Evolutionary conservation across 306 rosid species (phyloP).

Genomic region (Lathyrus oleraceus): DNA sequence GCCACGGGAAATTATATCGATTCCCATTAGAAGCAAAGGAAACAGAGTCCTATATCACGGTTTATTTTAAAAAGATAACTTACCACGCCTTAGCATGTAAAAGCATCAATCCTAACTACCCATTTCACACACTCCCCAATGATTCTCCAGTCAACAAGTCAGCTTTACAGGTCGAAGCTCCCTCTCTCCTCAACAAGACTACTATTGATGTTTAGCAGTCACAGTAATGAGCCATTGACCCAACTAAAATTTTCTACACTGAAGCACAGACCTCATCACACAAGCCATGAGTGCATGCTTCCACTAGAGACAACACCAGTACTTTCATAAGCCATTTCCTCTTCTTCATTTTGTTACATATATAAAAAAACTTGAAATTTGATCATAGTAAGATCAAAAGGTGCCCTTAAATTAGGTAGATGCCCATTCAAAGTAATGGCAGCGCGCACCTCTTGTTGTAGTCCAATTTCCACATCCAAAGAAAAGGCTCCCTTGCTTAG

Average conservation of each 20-base stretch:
- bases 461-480: constrained; percentile 94
- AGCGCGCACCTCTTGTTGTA: constrained; percentile 70
- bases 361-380: constrained; percentile 41
- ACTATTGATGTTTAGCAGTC: constrained; percentile 41
- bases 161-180: constrained; percentile 72
- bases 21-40: constrained; percentile 54
- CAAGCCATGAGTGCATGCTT: constrained; percentile 50
- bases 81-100: constrained; percentile 58
- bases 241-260: constrained; percentile 52
- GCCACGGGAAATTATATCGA: constrained; percentile 45
- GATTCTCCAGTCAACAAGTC: constrained; percentile 72
- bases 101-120: constrained; percentile 71
- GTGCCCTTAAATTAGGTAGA: constrained; percentile 53
- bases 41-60: constrained; percentile 52
- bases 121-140: constrained; percentile 52
- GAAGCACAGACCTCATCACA: constrained; percentile 58
- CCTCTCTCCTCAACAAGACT: constrained; percentile 46
- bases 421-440: constrained; percentile 91
- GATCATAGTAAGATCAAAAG: constrained; percentile 40
- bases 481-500: constrained; percentile 79
- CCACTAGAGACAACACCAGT: constrained; percentile 54
- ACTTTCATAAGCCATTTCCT: constrained; percentile 44
- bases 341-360: constrained; percentile 40
- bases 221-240: constrained; percentile 42
- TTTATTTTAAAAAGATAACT: constrained; percentile 66